phyloP scores from a whole-genome alignment of 2,329 filamentous ascomycete species.

The Chrysosporium queenslandicum region DNA sequence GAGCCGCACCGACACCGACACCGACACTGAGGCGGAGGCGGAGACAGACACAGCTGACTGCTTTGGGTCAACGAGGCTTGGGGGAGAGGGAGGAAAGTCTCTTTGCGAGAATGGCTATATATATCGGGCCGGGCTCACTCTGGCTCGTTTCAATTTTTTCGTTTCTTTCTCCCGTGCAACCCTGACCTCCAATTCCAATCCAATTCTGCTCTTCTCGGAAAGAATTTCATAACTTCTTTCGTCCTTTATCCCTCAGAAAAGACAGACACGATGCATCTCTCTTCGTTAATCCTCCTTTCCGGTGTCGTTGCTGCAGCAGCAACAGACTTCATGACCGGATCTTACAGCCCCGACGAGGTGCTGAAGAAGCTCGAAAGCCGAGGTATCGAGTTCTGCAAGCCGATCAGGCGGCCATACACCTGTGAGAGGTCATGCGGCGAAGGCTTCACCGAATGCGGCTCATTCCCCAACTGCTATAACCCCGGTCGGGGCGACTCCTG shows the following conservation, averaged over 20 bases:
- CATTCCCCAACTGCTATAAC: constrained; percentile 11
- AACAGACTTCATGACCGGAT: background rate
- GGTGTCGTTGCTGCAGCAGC: constrained; percentile 3
- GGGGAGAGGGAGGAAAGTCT: background rate
- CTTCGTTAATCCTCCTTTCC: constrained; percentile 6
- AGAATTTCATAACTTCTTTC: too few species aligned
- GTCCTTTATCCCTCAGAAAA: background rate
- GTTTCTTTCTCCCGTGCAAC: background rate
- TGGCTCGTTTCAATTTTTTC: background rate
- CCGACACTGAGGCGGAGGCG: background rate
- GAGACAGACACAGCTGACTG: background rate
- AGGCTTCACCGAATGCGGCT: constrained; percentile 6
- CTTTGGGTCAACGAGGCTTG: constrained; percentile 2
- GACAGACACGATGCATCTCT: constrained; percentile 7
- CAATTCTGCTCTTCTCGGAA: too few species aligned
- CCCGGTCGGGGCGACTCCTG: constrained; percentile 9
- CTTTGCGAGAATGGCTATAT: background rate
- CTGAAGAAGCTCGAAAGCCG: constrained; percentile 1
- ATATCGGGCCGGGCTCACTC: background rate
- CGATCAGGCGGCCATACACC: constrained; percentile 4
- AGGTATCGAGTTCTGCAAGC: constrained; percentile 2
- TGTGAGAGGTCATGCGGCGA: constrained; percentile 10
- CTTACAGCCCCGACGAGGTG: background rate
- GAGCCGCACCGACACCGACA: constrained; percentile 1
- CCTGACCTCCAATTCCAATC: too few species aligned